Percentiles rank a stretch among this genome's conserved stretches.
phyloP scores from a whole-genome alignment of 208 protist genomes.

The Leishmania braziliensis region DNA sequence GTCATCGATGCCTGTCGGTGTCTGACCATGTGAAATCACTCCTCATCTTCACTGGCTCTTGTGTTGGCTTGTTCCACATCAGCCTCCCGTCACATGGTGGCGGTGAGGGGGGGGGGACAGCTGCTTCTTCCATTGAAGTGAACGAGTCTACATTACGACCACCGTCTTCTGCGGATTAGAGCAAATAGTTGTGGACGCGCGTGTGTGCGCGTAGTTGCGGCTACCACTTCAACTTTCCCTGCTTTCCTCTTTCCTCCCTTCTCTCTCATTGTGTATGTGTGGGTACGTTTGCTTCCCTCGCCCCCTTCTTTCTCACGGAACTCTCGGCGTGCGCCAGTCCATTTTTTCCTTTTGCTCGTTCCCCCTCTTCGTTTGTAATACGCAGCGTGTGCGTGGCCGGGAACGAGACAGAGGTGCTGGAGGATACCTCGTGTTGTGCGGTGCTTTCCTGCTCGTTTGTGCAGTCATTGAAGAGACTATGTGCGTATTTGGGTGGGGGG shows the following conservation, averaged over 20 bases:
- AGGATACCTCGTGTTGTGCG: neutral
- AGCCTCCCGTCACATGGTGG: neutral
- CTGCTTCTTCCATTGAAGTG: neutral
- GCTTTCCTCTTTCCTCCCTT: neutral
- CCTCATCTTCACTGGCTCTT: neutral
- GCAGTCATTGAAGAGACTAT: neutral
- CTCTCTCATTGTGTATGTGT: neutral
- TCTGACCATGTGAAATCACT: neutral
- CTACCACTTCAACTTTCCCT: neutral
- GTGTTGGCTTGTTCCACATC: neutral
- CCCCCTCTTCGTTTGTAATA: neutral
- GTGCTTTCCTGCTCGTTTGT: neutral
- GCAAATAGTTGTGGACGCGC: neutral
- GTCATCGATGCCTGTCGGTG: neutral
- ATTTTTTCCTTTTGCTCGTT: neutral
- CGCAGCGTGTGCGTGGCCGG: neutral
- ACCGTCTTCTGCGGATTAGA: neutral
- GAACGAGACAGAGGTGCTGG: neutral
- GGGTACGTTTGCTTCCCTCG: neutral
- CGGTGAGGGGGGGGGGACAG: neutral
- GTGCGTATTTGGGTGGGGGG: neutral
- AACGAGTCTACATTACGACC: neutral
- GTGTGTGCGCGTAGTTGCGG: neutral
- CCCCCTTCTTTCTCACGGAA: neutral
- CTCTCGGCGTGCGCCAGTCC: neutral